Evolutionary conservation across 495 filamentous ascomycete genomes (phyloP).

Genomic region (Melanomma pulvis-pyrius): DNA sequence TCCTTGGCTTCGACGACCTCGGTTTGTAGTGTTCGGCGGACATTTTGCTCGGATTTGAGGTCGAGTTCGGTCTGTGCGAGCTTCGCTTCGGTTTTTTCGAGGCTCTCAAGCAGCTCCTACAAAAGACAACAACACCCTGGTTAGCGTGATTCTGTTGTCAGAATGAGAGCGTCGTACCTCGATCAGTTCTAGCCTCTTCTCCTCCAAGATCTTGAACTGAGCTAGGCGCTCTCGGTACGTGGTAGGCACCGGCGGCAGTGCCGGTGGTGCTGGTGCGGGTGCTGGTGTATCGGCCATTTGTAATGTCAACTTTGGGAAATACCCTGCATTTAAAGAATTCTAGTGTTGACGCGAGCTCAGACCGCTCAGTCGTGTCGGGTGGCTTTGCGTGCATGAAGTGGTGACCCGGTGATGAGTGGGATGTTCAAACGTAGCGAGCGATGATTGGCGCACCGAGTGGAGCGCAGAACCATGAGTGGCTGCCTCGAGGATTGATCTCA

Average conservation of each 20-base stretch:
- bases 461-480: constrained; percentile 11
- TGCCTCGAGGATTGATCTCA: constrained; percentile 22
- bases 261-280: constrained; percentile 1
- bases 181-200: constrained; percentile 34
- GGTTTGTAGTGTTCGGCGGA: constrained; percentile 32
- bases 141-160: not conserved
- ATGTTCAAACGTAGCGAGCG: constrained; percentile 35
- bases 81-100: constrained; percentile 36
- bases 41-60: constrained; percentile 38
- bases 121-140: not conserved
- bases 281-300: constrained; percentile 24
- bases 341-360: constrained; percentile 7
- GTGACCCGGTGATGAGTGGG: constrained; percentile 33
- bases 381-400: constrained; percentile 35
- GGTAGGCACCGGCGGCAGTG: constrained; percentile 12
- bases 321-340: constrained; percentile 17
- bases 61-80: constrained; percentile 36
- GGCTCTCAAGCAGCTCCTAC: constrained; percentile 36
- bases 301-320: constrained; percentile 9
- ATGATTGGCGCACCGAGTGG: constrained; percentile 24
- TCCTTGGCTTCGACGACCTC: constrained; percentile 38
- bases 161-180: constrained; percentile 15
- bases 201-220: constrained; percentile 38
- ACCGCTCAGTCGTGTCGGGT: constrained; percentile 16
- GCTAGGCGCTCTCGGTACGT: constrained; percentile 33